These are phyloP conservation scores for Rosellinia necatrix DNA, from an alignment of 2,329 filamentous ascomycete genomes.

Conservation along the genomic window DNA sequence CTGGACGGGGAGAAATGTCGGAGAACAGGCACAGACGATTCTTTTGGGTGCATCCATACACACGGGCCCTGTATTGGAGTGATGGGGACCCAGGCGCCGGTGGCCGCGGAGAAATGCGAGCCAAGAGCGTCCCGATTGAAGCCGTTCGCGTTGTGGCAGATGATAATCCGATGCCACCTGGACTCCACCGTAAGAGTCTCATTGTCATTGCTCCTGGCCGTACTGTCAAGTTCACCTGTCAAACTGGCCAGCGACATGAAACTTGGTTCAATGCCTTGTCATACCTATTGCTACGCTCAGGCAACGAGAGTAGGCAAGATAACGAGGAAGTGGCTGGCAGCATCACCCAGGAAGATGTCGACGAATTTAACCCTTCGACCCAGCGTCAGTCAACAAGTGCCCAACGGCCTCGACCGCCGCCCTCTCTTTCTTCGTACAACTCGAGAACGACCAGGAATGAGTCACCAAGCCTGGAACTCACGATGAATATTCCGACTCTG, in stretches of 20 bases:
- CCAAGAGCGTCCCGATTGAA: slow-evolving; percentile 93
- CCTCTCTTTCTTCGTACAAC: slow-evolving; percentile 79
- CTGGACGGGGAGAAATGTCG: slow-evolving; percentile 86
- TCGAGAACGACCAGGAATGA: slow-evolving; percentile 72
- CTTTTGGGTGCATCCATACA: slow-evolving; percentile 99
- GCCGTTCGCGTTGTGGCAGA: slow-evolving; percentile 90
- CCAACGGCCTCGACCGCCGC: slow-evolving; percentile 59
- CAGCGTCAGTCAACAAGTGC: slow-evolving; percentile 46
- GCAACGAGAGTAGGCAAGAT: slow-evolving; percentile 65
- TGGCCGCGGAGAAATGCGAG: slow-evolving; percentile 73
- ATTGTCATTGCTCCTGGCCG: slow-evolving; percentile 88
- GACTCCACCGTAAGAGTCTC: slow-evolving; percentile 91
- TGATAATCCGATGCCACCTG: slow-evolving; percentile 93
- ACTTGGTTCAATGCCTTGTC: slow-evolving; percentile 98
- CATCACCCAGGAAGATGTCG: slow-evolving; percentile 65
- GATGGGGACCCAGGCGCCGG: slow-evolving; percentile 82
- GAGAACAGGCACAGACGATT: slow-evolving; percentile 90
- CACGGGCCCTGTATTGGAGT: slow-evolving; percentile 95
- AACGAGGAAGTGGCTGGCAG: slow-evolving; percentile 62
- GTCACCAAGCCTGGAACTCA: slow-evolving; percentile 58
- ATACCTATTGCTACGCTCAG: slow-evolving; percentile 82
- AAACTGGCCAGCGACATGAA: slow-evolving; percentile 91
- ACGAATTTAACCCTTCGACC: slow-evolving; percentile 80
- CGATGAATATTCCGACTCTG: slow-evolving; percentile 60
- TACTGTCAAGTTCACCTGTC: slow-evolving; percentile 90